phyloP scores from a whole-genome alignment of 495 filamentous ascomycete genomes.

The Melanomma pulvis-pyrius region DNA sequence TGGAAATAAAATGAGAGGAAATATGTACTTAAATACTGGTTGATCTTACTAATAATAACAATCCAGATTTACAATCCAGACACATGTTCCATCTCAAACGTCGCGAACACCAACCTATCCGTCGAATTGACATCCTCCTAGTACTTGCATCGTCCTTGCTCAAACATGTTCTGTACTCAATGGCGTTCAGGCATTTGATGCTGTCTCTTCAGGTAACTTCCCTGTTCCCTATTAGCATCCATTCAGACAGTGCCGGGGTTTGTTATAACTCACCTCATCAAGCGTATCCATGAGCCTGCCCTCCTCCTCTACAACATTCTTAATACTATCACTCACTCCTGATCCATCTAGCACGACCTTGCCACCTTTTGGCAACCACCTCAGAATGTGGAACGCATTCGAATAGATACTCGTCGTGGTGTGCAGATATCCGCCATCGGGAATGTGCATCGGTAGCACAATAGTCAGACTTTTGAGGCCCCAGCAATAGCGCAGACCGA shows the following conservation, averaged over 20 bases:
- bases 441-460: constrained; percentile 24
- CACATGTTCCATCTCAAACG: too few species aligned
- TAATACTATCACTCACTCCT: constrained; percentile 30
- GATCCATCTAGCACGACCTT: constrained; percentile 37
- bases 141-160: too few species aligned
- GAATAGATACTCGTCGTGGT: constrained; percentile 35
- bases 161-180: neutral
- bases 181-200: constrained; percentile 32
- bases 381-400: constrained; percentile 42
- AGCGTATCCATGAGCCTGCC: constrained; percentile 33
- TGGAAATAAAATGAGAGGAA: too few species aligned
- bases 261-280: constrained; percentile 38
- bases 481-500: constrained; percentile 44
- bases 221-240: constrained; percentile 13
- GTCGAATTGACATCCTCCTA: too few species aligned
- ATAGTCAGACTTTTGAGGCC: constrained; percentile 42
- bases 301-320: constrained; percentile 39
- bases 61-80: too few species aligned
- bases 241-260: neutral
- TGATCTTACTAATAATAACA: too few species aligned
- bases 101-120: too few species aligned
- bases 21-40: too few species aligned
- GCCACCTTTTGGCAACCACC: constrained; percentile 42
- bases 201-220: constrained; percentile 25
- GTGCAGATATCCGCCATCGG: neutral